Evolutionary conservation across 1,284 basidiomycete species (phyloP), one percentile per base, ranked within the genome.

Genomic region (Rhodofomes roseus): DNA sequence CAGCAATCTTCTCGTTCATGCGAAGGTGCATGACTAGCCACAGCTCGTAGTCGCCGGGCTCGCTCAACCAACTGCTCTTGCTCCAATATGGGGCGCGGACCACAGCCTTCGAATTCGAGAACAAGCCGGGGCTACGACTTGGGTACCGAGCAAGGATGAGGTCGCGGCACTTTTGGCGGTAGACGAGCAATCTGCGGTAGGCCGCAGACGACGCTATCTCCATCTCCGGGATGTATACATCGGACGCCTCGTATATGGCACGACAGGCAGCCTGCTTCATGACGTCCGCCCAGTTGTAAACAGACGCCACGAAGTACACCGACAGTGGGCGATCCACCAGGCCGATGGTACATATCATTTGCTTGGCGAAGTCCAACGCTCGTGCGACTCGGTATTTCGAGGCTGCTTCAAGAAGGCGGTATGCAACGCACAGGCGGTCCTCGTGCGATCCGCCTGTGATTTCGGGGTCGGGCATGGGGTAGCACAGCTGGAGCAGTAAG

Each of bases 151-250:
- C 37, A 12, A 39, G 16, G 37, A 54, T 22, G n/a, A 22, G 5
- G 20, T 34, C 25, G 20, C 31, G 54, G 20, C 40, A 41, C 20
- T 29, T 22, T 40, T 22, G 18, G 31, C 57, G 51, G 46, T 63
- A 66, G 5, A 22, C 27, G n/a, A 61, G 41, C 8, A 66, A 39
- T 14, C 61, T 56, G n/a, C 55, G 60, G 46, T 66, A 66, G 1
- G 56, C 36, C 4, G 54, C 31, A 1, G 63, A 61, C 6, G 63
- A 51, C 2, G 36, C 55, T 29, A n/a, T 25, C 39, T 66, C 63
- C 43, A 66, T 40, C 34, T 63, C 62, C 2, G 55, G 46, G 20
- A 61, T 37, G 29, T 62, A 66, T 1, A 29, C 43, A 11, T 34
- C 31, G 11, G 31, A 34, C 31, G 11, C 11, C 31, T 34, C 31